These are phyloP conservation scores for Xerocomus spinulosus DNA, from an alignment of 768 basidiomycete genomes.

Conservation along the genomic window DNA sequence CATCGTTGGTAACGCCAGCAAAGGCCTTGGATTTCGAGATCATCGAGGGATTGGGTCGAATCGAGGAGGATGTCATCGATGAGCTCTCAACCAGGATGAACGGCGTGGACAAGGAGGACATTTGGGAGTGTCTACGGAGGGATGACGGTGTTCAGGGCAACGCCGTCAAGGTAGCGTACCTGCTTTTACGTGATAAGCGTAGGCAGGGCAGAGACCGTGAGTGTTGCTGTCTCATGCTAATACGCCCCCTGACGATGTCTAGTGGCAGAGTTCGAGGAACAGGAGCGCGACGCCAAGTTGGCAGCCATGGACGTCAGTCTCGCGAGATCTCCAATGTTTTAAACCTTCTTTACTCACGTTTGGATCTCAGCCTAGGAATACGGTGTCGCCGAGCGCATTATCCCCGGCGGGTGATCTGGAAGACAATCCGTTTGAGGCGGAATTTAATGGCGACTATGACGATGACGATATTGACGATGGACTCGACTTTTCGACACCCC, in stretches of 20 bases:
- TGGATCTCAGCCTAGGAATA: slow-evolving; percentile 56
- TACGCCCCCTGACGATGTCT: slow-evolving; percentile 16
- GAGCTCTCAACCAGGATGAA: slow-evolving; percentile 70
- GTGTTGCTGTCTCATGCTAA: slow-evolving; percentile 29
- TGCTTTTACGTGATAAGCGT: slow-evolving; percentile 86
- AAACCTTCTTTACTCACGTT: slow-evolving; percentile 9
- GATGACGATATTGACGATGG: slow-evolving; percentile 57
- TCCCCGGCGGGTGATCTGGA: slow-evolving; percentile 64
- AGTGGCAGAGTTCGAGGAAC: slow-evolving; percentile 79
- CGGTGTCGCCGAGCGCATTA: slow-evolving; percentile 60
- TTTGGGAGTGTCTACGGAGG: slow-evolving; percentile 79
- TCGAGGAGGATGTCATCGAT: slow-evolving; percentile 88
- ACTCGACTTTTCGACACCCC: slow-evolving; percentile 45
- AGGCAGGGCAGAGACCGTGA: slow-evolving; percentile 79
- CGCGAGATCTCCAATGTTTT: too few relatives aligned
- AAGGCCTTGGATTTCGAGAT: slow-evolving; percentile 73
- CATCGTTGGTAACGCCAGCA: slow-evolving; percentile 63
- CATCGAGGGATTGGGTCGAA: slow-evolving; percentile 87
- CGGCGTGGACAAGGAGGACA: slow-evolving; percentile 74
- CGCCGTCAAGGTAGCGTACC: slow-evolving; percentile 94
- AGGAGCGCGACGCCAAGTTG: slow-evolving; percentile 77
- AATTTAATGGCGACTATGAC: slow-evolving; percentile 45
- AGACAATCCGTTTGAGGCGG: slow-evolving; percentile 77
- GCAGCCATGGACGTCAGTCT: slow-evolving; percentile 76
- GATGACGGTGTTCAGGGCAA: slow-evolving; percentile 87